Evolutionary conservation across 2,329 filamentous ascomycete species (phyloP).

Genomic region (Pseudogymnoascus sp.): DNA sequence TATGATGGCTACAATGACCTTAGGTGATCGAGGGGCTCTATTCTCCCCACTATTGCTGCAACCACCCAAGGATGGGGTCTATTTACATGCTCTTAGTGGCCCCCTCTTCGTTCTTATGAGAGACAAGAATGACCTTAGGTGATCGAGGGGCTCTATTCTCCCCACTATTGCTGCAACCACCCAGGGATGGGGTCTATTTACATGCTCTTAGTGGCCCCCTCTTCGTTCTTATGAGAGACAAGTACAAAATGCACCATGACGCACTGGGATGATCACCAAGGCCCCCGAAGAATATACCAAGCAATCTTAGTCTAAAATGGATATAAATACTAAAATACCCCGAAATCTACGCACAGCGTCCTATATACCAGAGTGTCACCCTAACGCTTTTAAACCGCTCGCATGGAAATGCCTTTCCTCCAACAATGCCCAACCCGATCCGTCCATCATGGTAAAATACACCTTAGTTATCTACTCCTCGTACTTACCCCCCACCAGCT

Average conservation of each 20-base stretch:
- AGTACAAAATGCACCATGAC: neutral
- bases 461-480: conserved; percentile 46
- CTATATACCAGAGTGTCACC: conserved; percentile 5
- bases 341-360: conserved; percentile 1
- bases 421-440: conserved; percentile 1
- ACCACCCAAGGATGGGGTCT: neutral
- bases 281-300: neutral
- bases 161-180: neutral
- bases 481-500: conserved; percentile 53
- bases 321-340: neutral
- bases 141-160: neutral
- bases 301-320: neutral
- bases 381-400: conserved; percentile 7
- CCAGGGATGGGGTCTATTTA: neutral
- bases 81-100: neutral
- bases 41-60: neutral
- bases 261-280: neutral
- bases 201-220: neutral
- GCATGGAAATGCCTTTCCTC: conserved; percentile 2
- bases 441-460: conserved; percentile 8
- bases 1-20: neutral
- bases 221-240: neutral
- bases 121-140: neutral
- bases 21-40: neutral
- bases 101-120: neutral